Percentiles rank a stretch among this genome's conserved stretches.
Conservation (phyloP, 192 early-diverging fungal species). For the Coemansia reversa region DNA sequence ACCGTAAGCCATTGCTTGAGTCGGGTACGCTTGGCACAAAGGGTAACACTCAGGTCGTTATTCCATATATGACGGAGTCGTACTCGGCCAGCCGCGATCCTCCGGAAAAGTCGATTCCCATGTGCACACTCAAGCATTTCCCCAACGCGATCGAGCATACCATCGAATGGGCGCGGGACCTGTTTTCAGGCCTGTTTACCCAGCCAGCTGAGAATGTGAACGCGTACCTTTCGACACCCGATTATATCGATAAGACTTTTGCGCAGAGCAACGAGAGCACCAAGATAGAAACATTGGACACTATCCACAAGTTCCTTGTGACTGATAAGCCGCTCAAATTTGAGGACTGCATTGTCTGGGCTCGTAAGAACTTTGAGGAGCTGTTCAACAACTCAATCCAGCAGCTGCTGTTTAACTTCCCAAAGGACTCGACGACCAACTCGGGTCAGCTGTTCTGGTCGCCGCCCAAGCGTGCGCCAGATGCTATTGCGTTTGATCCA, state of each 20-base stretch:
- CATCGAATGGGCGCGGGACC: constrained; percentile 95
- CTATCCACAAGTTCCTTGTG: constrained; percentile 73
- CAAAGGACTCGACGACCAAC: constrained; percentile 84
- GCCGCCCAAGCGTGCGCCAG: constrained; percentile 92
- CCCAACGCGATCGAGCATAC: constrained; percentile 86
- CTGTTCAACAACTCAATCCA: constrained; percentile 87
- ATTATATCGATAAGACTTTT: constrained; percentile 73
- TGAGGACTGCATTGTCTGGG: constrained; percentile 92
- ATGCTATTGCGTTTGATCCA: constrained; percentile 76
- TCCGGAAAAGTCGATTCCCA: constrained; percentile 91
- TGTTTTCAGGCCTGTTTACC: constrained; percentile 92
- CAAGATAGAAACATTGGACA: constrained; percentile 76
- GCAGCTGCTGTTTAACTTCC: constrained; percentile 98
- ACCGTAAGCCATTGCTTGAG: constrained; percentile 91
- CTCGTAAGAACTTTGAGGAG: constrained; percentile 90
- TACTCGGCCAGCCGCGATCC: constrained; percentile 98
- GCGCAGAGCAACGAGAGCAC: constrained; percentile 70
- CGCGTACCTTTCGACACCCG: constrained; percentile 81
- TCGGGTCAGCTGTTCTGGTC: constrained; percentile 95
- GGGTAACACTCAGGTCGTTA: constrained; percentile 97
- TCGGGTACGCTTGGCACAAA: constrained; percentile 99
- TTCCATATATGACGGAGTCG: constrained; percentile 95
- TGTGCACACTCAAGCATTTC: constrained; percentile 89
- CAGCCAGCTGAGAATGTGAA: constrained; percentile 95
- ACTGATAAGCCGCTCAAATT: constrained; percentile 81